Evolutionary conservation across 1,284 basidiomycete genomes (phyloP), one percentile per base, ranked within the genome.

Genomic region (Fomitopsis pinicola): DNA sequence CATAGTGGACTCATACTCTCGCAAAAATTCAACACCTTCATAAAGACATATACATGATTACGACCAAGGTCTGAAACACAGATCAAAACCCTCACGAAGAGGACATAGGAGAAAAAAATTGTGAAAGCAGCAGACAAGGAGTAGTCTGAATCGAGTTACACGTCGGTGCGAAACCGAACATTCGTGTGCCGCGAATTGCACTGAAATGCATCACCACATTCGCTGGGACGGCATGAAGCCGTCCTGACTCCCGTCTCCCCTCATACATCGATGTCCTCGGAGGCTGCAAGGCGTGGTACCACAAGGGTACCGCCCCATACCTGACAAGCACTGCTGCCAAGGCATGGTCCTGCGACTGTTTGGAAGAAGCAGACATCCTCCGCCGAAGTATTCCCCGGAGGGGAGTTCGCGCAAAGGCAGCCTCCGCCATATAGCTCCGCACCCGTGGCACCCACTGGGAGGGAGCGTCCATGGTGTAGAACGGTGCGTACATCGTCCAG

Each of bases 131-230:
- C 77, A 81, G 75, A 66, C 72, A 71, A 67, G 78, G 79, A 82
- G 74, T 80, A 82, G 80, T 82, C 79, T 80, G 80, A 81, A 76
- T 82, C 78, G 77, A 81, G 81, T 82, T 80, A 69, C 77, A 66
- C 66, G 58, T 33, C 44, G 26, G 28, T 38, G 30, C 36, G 33
- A 63, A 58, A 61, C 64, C 42, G 62, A 59, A 58, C 46, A 59
- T 62, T 42, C 67, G 62, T 66, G 77, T 73, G 77, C 79, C 74
- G 75, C 79, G 70, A 81, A 82, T 78, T 76, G 78, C 73, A 80
- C 81, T 78, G 53, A 82, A 80, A 77, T 72, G 69, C 71, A 60
- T 64, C 55, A 55, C 56, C 35, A 14, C 12, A 17, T 45, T 30
- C 15, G 38, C 52, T 28, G 42, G 55, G 48, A 42, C 38, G 10